These are phyloP conservation scores for Penicillium nucicola DNA, from an alignment of 495 filamentous ascomycete species.

Conservation along the genomic window DNA sequence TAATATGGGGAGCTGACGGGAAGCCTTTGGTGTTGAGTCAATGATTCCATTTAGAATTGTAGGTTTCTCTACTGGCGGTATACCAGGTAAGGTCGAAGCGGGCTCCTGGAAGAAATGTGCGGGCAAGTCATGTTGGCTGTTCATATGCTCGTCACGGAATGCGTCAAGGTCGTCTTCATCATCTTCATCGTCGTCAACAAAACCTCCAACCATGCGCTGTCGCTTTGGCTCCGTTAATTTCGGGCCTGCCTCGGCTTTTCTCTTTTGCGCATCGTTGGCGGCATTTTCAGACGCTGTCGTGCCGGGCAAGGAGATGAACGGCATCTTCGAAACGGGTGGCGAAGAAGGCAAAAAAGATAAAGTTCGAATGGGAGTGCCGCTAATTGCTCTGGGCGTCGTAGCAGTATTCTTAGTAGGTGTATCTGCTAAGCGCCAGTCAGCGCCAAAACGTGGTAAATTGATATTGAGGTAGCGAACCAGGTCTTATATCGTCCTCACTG, in stretches of 20 bases:
- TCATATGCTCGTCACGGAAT: conserved; percentile 32
- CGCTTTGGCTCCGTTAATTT: conserved; percentile 37
- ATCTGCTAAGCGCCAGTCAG: conserved; percentile 26
- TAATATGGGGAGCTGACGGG: conserved; percentile 7
- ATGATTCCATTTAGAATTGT: not conserved
- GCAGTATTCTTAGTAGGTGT: conserved; percentile 35
- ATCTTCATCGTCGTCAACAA: conserved; percentile 46
- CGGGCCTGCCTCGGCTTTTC: conserved; percentile 46
- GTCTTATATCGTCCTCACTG: conserved; percentile 57
- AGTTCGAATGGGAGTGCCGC: conserved; percentile 11
- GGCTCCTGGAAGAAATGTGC: conserved; percentile 24
- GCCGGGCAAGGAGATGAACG: conserved; percentile 58
- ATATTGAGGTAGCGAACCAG: conserved; percentile 31
- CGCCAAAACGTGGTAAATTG: not conserved
- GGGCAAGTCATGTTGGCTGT: conserved; percentile 36
- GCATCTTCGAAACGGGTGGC: conserved; percentile 49
- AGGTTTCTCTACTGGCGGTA: conserved; percentile 5
- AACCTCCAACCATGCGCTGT: conserved; percentile 44
- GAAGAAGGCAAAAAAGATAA: conserved; percentile 26
- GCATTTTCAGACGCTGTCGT: conserved; percentile 7
- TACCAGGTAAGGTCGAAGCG: not conserved
- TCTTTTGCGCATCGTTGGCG: conserved; percentile 33
- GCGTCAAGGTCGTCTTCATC: conserved; percentile 35
- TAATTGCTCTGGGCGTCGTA: conserved; percentile 24
- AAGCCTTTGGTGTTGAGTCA: conserved; percentile 1